Evolutionary conservation across 176 grass and related monocot species (phyloP).

Genomic region (Carex scoparia): DNA sequence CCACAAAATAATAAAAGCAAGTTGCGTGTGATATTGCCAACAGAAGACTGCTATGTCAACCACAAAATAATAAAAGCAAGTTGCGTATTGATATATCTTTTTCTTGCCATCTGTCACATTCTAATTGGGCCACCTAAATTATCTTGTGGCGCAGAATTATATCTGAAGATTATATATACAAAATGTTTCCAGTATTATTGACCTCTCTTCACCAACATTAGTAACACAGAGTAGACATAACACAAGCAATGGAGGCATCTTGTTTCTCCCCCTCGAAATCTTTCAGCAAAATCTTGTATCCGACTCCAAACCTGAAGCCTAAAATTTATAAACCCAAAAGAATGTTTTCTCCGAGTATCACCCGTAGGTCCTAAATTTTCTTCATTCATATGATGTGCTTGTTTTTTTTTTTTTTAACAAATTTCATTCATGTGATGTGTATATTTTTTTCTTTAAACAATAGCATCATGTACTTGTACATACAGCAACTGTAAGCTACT

Average conservation of each 20-base stretch:
- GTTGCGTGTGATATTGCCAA: neutral
- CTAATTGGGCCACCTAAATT: slow-evolving; percentile 24
- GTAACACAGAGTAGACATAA: neutral
- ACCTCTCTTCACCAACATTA: slow-evolving; percentile 1
- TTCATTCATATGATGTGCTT: neutral
- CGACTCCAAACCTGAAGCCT: slow-evolving; percentile 12
- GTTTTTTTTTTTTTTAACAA: neutral
- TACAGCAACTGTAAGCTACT: neutral
- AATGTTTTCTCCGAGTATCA: slow-evolving; percentile 16
- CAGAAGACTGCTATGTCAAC: neutral
- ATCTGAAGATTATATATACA: neutral
- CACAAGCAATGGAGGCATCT: slow-evolving; percentile 42
- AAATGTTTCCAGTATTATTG: neutral
- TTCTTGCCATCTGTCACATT: neutral
- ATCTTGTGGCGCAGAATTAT: slow-evolving; percentile 37
- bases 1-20: slow-evolving; percentile 1
- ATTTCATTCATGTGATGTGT: neutral
- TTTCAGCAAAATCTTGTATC: slow-evolving; percentile 26
- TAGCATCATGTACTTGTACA: neutral
- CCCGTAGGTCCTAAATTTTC: slow-evolving; percentile 22
- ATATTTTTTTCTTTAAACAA: neutral
- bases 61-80: neutral
- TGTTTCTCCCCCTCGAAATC: slow-evolving; percentile 52
- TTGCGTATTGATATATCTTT: neutral
- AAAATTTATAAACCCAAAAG: slow-evolving; percentile 24